A percentile compares a stretch with the other conserved stretches of the same genome.
These are phyloP conservation scores for Coelastrella sp. DNA, from an alignment of 139 green algal species.

Conservation along the genomic window DNA sequence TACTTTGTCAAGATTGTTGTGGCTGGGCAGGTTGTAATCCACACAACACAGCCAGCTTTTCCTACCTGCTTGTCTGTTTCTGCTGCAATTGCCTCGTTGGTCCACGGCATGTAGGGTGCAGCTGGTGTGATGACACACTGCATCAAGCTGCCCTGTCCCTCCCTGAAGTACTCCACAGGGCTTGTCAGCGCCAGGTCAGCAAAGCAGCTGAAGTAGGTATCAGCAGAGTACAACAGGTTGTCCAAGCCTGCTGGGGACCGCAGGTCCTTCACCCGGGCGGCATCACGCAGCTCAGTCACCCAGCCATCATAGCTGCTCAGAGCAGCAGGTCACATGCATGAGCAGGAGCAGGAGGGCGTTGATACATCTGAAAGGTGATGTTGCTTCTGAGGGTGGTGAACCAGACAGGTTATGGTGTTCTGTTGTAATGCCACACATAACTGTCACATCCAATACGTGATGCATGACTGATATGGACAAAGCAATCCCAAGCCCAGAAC, in stretches of 20 bases:
- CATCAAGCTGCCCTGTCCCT: constrained; percentile 91
- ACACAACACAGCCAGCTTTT: too few relatives aligned
- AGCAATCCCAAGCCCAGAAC: too few relatives aligned
- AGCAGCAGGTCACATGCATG: background rate
- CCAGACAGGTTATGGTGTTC: too few relatives aligned
- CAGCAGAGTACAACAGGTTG: constrained; percentile 94
- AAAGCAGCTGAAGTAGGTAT: constrained; percentile 97
- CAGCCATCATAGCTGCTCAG: constrained; percentile 88
- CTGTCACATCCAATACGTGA: too few relatives aligned
- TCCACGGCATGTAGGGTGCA: constrained; percentile 92
- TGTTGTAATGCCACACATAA: too few relatives aligned
- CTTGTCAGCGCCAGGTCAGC: constrained; percentile 94
- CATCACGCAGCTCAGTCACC: constrained; percentile 94
- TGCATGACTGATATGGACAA: too few relatives aligned
- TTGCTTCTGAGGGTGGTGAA: too few relatives aligned
- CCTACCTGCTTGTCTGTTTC: constrained; percentile 86
- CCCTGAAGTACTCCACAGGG: constrained; percentile 94
- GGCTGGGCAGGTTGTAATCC: too few relatives aligned
- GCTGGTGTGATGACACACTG: constrained; percentile 95
- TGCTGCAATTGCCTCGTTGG: constrained; percentile 91
- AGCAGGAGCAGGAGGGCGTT: background rate
- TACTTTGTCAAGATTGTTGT: background rate
- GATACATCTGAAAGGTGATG: background rate
- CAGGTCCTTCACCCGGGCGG: constrained; percentile 52
- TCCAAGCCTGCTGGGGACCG: constrained; percentile 75